Conservation (phyloP, 352 stramenopile genomes). For the Aphanomyces euteiches region DNA sequence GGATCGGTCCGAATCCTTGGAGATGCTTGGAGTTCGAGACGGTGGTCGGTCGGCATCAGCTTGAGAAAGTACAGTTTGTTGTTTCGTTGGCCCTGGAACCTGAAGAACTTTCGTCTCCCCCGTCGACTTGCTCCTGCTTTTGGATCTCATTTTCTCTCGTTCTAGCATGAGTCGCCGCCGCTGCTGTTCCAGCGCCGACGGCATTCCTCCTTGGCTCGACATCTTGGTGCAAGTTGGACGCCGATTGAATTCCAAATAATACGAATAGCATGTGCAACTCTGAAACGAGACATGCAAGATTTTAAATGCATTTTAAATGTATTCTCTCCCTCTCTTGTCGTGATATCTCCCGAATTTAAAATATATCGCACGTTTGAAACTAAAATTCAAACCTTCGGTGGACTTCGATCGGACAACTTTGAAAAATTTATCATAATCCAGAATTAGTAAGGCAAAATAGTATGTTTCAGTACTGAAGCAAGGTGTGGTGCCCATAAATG, state of each 20-base stretch:
- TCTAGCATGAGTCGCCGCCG: constrained; percentile 8
- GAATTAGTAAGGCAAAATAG: no score
- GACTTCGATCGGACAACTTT: not conserved
- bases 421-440: no score
- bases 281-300: not conserved
- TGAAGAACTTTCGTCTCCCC: no score
- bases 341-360: not conserved
- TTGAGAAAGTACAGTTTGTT: not conserved
- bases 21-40: not conserved
- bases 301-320: constrained; percentile 12
- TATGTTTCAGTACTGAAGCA: no score
- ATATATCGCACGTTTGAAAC: not conserved
- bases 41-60: not conserved
- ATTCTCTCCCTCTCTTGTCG: not conserved
- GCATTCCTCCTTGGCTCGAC: not conserved
- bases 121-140: not conserved
- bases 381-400: not conserved
- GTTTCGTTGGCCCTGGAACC: no score
- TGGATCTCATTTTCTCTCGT: constrained; percentile 21
- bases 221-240: not conserved
- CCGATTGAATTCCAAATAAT: constrained; percentile 18
- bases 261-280: constrained; percentile 1
- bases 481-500: no score
- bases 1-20: not conserved
- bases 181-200: constrained; percentile 19